Conservation (phyloP, 1,284 basidiomycete species). For the Testicularia cyperi region DNA sequence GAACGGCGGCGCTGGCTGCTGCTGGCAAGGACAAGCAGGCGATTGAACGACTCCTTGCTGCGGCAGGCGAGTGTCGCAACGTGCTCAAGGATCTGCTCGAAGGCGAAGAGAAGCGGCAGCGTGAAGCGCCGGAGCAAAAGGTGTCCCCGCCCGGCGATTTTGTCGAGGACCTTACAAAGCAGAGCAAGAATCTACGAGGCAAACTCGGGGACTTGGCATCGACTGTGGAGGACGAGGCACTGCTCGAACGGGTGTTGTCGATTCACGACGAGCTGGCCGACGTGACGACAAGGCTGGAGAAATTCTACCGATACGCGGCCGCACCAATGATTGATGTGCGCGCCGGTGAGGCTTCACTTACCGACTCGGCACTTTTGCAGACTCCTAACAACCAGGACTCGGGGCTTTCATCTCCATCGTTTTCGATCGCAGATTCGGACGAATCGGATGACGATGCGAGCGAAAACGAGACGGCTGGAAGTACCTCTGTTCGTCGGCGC, state of each 20-base stretch:
- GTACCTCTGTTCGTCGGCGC: too few relatives aligned
- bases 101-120: constrained; percentile 34
- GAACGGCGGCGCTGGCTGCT: constrained; percentile 14
- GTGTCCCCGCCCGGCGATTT: constrained; percentile 27
- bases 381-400: constrained; percentile 9
- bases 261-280: constrained; percentile 45
- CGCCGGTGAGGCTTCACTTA: neutral
- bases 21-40: constrained; percentile 11
- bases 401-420: constrained; percentile 36
- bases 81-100: constrained; percentile 36
- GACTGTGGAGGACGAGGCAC: constrained; percentile 15
- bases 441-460: constrained; percentile 46
- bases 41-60: constrained; percentile 16
- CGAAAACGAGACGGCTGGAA: too few relatives aligned
- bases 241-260: constrained; percentile 20
- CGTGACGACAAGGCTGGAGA: constrained; percentile 25
- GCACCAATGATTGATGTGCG: constrained; percentile 6
- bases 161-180: constrained; percentile 38
- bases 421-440: constrained; percentile 49
- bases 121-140: constrained; percentile 23
- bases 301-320: constrained; percentile 21
- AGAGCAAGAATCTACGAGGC: constrained; percentile 23
- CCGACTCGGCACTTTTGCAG: neutral
- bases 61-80: constrained; percentile 27
- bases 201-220: constrained; percentile 20